Evolutionary conservation across 2,329 filamentous ascomycete species (phyloP), one percentile per base, ranked within the genome.

Genomic region (Hypoxylon sp.): DNA sequence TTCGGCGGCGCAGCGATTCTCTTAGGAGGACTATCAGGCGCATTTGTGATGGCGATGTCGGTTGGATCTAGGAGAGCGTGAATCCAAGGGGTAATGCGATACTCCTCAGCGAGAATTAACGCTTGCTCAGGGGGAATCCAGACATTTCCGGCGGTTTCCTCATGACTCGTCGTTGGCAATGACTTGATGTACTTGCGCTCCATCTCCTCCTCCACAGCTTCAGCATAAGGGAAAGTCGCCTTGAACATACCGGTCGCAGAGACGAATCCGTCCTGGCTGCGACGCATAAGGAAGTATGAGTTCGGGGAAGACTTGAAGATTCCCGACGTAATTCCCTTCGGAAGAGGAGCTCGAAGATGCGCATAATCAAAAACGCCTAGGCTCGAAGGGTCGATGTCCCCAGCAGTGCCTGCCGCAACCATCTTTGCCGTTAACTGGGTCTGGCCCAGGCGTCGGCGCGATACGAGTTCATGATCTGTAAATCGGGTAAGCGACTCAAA

Each of bases 221-320:
- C 88, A 47, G 93, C 91, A 81, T 92, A 94, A 6, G 93, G 93
- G 76, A 94, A 97, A 1, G 92, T 92, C 35, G 92, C 93, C 83
- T 96, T 96, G 86, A 95, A 97, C 93, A 97, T 95, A 80, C 93
- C 93, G 4, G 93, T 96, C 10, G 93, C 92, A 71, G 92, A 94
- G 64, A 97, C 89, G 80, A 88, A 96, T 69, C 93, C 93, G 78
- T 97, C 93, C 78, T 89, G 89, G 81, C 93, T 95, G 74, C 93
- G 91, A 81, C 93, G 91, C 93, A 99, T 99, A 74, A 99, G 84
- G 80, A 98, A 99, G 82, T 99, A 99, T 74, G 93, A 96, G 79
- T 94, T 94, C 4, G 96, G 95, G 78, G 90, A 90, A 66, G 90
- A 91, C 76, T 93, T 91, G 84, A 98, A 98, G 76, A 99, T 97